Evolutionary conservation across 139 green algal species (phyloP).

Genomic region (Micractinium sp.): DNA sequence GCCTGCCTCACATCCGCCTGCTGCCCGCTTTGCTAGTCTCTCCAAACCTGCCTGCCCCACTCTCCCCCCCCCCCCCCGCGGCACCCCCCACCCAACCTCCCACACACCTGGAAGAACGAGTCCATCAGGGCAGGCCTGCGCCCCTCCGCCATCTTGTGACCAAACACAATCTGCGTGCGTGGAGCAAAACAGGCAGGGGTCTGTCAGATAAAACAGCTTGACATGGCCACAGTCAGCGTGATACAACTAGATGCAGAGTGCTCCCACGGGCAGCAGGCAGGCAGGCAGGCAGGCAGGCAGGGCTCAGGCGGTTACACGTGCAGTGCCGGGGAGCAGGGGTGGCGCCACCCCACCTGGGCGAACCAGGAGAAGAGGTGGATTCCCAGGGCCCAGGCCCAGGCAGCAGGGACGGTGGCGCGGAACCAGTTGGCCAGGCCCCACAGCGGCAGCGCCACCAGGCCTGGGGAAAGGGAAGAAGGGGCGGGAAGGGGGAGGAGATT

Average conservation of each 20-base stretch:
- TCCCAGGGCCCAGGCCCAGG: slow-evolving; percentile 62
- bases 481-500: too few relatives aligned
- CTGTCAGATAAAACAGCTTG: too few relatives aligned
- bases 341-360: slow-evolving; percentile 56
- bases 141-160: slow-evolving; percentile 79
- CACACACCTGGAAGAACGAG: slow-evolving; percentile 75
- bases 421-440: slow-evolving; percentile 66
- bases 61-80: not conserved
- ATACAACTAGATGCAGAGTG: too few relatives aligned
- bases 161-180: slow-evolving; percentile 62
- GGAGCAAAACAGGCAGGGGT: not conserved
- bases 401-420: slow-evolving; percentile 43
- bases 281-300: not conserved
- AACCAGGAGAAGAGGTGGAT: slow-evolving; percentile 69
- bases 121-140: slow-evolving; percentile 82
- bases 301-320: not conserved
- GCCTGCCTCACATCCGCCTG: too few relatives aligned
- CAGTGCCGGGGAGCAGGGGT: too few relatives aligned
- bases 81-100: not conserved
- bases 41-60: too few relatives aligned
- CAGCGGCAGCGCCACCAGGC: slow-evolving; percentile 63
- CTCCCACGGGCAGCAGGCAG: not conserved
- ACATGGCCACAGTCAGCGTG: too few relatives aligned
- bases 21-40: too few relatives aligned
- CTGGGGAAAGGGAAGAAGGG: not conserved